phyloP scores from a whole-genome alignment of 2,329 filamentous ascomycete genomes.

The Ceratocystis lukuohia region DNA sequence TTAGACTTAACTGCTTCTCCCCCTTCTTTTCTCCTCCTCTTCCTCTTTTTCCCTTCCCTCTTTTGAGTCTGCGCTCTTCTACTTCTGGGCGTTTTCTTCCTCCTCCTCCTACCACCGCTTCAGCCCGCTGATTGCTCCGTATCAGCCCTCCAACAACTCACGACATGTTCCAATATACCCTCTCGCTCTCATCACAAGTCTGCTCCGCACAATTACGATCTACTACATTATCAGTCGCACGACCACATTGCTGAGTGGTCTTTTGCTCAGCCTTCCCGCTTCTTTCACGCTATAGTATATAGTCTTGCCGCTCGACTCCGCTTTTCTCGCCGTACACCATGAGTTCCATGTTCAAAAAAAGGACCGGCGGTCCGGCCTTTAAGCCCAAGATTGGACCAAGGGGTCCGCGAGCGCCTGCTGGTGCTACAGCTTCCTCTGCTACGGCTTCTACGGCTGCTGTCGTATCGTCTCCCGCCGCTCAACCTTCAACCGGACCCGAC shows the following conservation, averaged over 20 bases:
- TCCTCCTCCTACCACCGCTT: neutral
- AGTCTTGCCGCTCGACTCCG: neutral
- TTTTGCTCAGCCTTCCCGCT: neutral
- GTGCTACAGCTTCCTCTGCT: conserved; percentile 2
- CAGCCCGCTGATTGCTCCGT: conserved; percentile 7
- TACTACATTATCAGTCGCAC: conserved; percentile 12
- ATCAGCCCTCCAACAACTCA: neutral
- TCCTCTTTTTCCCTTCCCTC: neutral
- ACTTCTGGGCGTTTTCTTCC: neutral
- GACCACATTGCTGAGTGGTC: conserved; percentile 14
- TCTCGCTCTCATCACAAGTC: conserved; percentile 12
- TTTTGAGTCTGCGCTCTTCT: neutral
- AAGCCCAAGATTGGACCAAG: conserved; percentile 53
- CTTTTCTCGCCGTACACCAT: conserved; percentile 31
- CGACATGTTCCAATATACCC: conserved; percentile 18
- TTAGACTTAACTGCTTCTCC: neutral
- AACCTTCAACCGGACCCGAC: neutral
- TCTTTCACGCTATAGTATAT: neutral
- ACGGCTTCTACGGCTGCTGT: conserved; percentile 5
- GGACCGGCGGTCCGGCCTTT: conserved; percentile 43
- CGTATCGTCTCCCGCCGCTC: neutral
- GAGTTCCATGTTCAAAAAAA: conserved; percentile 57
- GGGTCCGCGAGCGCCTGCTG: conserved; percentile 29
- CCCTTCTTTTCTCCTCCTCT: neutral
- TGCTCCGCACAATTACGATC: conserved; percentile 15